Conservation (phyloP, 2,329 filamentous ascomycete species). For the Graphilbum fragrans region DNA sequence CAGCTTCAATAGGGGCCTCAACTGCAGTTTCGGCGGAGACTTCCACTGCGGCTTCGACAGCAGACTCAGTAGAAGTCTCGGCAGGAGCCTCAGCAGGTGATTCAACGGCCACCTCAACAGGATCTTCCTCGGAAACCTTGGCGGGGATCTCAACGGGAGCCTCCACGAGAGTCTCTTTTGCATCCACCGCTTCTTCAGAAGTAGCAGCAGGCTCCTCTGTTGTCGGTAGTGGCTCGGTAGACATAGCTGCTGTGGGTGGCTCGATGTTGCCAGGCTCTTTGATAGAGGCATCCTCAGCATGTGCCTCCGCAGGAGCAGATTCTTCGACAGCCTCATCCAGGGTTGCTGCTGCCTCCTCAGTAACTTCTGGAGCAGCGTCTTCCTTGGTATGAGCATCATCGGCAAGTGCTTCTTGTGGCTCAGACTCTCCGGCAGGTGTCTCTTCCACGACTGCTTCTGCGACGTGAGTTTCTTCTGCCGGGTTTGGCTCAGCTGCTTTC, state of each 20-base stretch:
- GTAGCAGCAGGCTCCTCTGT: neutral
- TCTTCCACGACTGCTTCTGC: neutral
- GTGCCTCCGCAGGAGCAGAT: neutral
- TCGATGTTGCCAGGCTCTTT: neutral
- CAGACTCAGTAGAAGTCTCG: conserved; percentile 5
- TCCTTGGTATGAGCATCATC: neutral
- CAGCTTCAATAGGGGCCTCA: neutral
- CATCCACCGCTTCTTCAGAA: neutral
- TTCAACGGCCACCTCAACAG: conserved; percentile 6
- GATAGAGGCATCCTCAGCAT: neutral
- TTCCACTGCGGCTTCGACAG: neutral
- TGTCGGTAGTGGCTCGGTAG: too few relatives aligned
- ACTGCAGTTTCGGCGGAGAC: neutral
- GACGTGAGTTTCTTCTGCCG: neutral
- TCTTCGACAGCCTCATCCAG: neutral
- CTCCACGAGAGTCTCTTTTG: neutral
- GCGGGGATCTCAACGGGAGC: neutral
- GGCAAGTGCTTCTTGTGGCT: neutral
- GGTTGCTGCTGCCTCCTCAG: neutral
- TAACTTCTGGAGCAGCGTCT: neutral
- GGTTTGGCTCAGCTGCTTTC: neutral
- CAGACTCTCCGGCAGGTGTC: neutral
- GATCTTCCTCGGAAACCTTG: conserved; percentile 10
- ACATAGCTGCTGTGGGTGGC: too few relatives aligned
- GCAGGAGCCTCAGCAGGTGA: neutral